phyloP scores from a whole-genome alignment of 257 asterid species.

The Primulina tabacum region DNA sequence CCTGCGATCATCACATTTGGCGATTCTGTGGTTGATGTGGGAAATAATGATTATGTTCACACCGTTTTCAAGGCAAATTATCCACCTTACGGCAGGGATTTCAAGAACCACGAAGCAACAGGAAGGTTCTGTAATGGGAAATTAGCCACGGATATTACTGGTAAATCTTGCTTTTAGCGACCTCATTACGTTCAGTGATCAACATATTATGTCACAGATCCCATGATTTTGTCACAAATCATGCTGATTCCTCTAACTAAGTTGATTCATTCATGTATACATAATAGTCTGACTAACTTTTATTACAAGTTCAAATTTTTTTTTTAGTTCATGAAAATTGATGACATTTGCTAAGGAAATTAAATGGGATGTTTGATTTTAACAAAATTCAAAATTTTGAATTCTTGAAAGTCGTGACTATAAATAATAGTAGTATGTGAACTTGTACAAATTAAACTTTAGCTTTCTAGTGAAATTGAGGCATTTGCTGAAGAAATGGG shows the following conservation, averaged over 20 bases:
- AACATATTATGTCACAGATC: background rate
- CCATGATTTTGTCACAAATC: background rate
- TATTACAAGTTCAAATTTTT: too few relatives aligned
- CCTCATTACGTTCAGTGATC: background rate
- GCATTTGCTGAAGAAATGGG: too few relatives aligned
- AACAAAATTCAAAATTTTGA: background rate
- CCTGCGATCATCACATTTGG: slow-evolving; percentile 89
- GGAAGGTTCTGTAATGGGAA: slow-evolving; percentile 94
- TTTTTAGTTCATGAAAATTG: too few relatives aligned
- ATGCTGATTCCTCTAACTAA: too few relatives aligned
- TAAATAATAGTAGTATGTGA: too few relatives aligned
- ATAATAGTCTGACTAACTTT: too few relatives aligned
- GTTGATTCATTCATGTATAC: too few relatives aligned
- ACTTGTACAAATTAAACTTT: too few relatives aligned
- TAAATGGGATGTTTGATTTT: too few relatives aligned
- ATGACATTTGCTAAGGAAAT: too few relatives aligned
- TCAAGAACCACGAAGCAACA: slow-evolving; percentile 53
- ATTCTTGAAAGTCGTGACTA: too few relatives aligned
- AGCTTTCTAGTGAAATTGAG: too few relatives aligned
- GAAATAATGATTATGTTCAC: slow-evolving; percentile 68
- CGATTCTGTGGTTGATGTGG: slow-evolving; percentile 75
- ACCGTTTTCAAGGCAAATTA: slow-evolving; percentile 72
- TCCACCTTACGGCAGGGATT: slow-evolving; percentile 91
- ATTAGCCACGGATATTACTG: slow-evolving; percentile 86
- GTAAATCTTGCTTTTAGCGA: slow-evolving; percentile 26